These are phyloP conservation scores for Macadamia integrifolia DNA, from an alignment of 164 flowering plant species.

Conservation along the genomic window DNA sequence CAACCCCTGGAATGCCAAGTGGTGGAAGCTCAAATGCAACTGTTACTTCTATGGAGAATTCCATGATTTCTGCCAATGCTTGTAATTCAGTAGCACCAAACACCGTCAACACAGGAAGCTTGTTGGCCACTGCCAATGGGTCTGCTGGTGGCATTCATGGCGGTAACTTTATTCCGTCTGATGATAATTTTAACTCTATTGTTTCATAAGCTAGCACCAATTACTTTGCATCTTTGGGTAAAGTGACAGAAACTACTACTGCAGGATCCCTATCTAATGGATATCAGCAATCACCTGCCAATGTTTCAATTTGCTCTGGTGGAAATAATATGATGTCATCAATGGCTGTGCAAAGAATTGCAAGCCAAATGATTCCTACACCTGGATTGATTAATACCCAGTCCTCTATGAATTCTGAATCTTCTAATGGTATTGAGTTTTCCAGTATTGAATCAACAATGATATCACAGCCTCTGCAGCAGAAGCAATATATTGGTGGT, in stretches of 20 bases:
- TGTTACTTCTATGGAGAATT: constrained; percentile 44
- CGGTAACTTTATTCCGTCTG: constrained; percentile 46
- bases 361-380: constrained; percentile 95
- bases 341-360: constrained; percentile 42
- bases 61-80: constrained; percentile 35
- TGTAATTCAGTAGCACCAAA: constrained; percentile 31
- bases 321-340: constrained; percentile 54
- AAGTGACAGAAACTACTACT: constrained; percentile 15
- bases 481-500: constrained; percentile 55
- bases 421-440: constrained; percentile 48
- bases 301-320: constrained; percentile 41
- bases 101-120: constrained; percentile 42
- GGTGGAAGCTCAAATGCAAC: constrained; percentile 45
- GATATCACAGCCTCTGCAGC: constrained; percentile 56
- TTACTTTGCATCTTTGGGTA: background rate
- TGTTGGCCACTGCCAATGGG: constrained; percentile 41
- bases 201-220: background rate
- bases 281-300: constrained; percentile 59
- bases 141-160: constrained; percentile 39
- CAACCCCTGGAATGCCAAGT: constrained; percentile 89
- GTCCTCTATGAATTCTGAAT: constrained; percentile 47
- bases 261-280: constrained; percentile 70
- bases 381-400: constrained; percentile 71
- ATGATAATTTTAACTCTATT: constrained; percentile 36
- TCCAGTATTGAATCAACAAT: constrained; percentile 57